Conservation (phyloP, 805 yeast species). For the Metschnikowia hibisci region DNA sequence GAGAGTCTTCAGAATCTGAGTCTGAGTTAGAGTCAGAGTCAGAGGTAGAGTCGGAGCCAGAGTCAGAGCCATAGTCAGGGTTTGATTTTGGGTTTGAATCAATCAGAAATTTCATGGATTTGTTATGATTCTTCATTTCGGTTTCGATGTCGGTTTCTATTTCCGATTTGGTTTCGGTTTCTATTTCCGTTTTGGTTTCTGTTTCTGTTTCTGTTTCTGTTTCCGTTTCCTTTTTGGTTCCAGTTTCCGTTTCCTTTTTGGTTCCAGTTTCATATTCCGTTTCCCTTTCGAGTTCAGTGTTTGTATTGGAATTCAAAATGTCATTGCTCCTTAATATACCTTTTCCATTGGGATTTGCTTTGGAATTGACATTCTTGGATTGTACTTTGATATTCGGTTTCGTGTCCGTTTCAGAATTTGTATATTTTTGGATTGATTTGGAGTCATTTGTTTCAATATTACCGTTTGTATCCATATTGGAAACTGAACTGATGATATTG, state of each 20-base stretch:
- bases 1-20: conserved; percentile 33
- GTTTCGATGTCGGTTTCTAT: too few species aligned
- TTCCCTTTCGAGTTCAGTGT: not conserved
- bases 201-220: not conserved
- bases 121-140: too few species aligned
- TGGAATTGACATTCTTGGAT: too few species aligned
- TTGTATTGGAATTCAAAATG: not conserved
- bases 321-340: too few species aligned
- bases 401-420: not conserved
- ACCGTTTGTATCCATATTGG: not conserved
- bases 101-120: too few species aligned
- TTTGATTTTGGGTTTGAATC: not conserved
- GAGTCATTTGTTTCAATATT: not conserved
- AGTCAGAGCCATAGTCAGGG: not conserved
- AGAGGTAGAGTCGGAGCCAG: not conserved
- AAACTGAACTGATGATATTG: too few species aligned
- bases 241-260: not conserved
- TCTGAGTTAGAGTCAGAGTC: conserved; percentile 4
- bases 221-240: not conserved
- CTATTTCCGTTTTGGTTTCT: not conserved
- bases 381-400: too few species aligned
- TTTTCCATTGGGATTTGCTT: too few species aligned
- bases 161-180: too few species aligned
- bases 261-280: not conserved
- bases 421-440: too few species aligned